phyloP scores from a whole-genome alignment of 108 stramenopile species.

The Skeletonema grethae region DNA sequence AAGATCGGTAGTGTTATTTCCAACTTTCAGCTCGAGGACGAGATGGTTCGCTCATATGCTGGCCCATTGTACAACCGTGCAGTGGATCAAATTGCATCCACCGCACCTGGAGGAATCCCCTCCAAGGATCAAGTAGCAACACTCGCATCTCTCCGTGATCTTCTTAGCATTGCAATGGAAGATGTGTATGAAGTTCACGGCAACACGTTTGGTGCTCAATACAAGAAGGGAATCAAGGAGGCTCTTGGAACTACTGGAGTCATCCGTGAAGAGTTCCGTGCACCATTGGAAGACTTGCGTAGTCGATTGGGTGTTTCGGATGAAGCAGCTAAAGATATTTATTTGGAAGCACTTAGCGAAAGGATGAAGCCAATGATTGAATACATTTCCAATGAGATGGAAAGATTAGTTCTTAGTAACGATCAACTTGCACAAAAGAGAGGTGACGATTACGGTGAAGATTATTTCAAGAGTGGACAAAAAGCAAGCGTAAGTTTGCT shows the following conservation, averaged over 20 bases:
- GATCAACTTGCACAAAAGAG: slow-evolving; percentile 77
- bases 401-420: slow-evolving; percentile 72
- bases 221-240: slow-evolving; percentile 80
- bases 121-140: slow-evolving; percentile 61
- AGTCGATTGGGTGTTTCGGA: slow-evolving; percentile 76
- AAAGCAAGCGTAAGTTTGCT: slow-evolving; percentile 59
- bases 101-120: slow-evolving; percentile 73
- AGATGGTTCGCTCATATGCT: slow-evolving; percentile 63
- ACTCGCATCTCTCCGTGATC: slow-evolving; percentile 58
- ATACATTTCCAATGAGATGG: slow-evolving; percentile 83
- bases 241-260: slow-evolving; percentile 87
- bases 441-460: slow-evolving; percentile 81
- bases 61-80: slow-evolving; percentile 69
- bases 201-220: slow-evolving; percentile 70
- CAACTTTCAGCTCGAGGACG: slow-evolving; percentile 61
- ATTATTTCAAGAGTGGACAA: slow-evolving; percentile 80
- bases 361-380: slow-evolving; percentile 81
- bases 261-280: slow-evolving; percentile 77
- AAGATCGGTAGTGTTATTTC: slow-evolving; percentile 54
- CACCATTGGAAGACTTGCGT: slow-evolving; percentile 65
- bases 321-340: slow-evolving; percentile 64
- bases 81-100: slow-evolving; percentile 39
- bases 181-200: slow-evolving; percentile 61
- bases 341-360: slow-evolving; percentile 72
- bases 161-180: slow-evolving; percentile 58